These are phyloP conservation scores for Lipomyces lipofer DNA, from an alignment of 805 yeast species.

Conservation along the genomic window DNA sequence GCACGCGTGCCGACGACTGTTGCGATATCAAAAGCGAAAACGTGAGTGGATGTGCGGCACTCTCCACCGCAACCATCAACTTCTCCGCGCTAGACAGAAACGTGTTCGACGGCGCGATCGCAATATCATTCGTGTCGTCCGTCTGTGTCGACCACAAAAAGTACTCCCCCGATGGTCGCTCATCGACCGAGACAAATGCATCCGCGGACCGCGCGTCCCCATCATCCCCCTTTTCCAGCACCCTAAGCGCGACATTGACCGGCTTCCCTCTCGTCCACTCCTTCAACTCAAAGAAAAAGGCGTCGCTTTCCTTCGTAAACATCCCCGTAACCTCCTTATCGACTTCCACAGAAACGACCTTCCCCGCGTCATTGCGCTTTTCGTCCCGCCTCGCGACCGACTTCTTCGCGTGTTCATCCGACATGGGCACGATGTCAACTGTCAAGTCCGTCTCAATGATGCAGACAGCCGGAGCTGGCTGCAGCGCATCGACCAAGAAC, in stretches of 20 bases:
- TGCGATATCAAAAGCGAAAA: slow-evolving; percentile 16
- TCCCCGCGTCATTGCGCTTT: slow-evolving; percentile 9
- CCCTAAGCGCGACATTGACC: slow-evolving; percentile 20
- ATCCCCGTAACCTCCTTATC: slow-evolving; percentile 30
- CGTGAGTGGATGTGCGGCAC: slow-evolving; percentile 1
- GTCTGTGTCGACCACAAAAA: slow-evolving; percentile 35
- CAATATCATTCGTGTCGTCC: slow-evolving; percentile 7
- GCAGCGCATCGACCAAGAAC: slow-evolving; percentile 44
- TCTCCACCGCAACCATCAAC: slow-evolving; percentile 24
- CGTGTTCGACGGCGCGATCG: slow-evolving; percentile 16
- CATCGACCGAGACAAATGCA: slow-evolving; percentile 27
- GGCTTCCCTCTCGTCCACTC: slow-evolving; percentile 33
- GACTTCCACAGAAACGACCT: not conserved
- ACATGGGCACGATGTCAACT: slow-evolving; percentile 45
- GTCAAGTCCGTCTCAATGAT: slow-evolving; percentile 59
- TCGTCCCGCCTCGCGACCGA: slow-evolving; percentile 36
- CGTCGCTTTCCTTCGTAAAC: slow-evolving; percentile 6
- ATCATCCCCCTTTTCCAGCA: slow-evolving; percentile 13
- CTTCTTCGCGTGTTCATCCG: slow-evolving; percentile 47
- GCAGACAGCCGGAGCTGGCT: slow-evolving; percentile 47
- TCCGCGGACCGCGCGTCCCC: slow-evolving; percentile 22
- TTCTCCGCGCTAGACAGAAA: slow-evolving; percentile 7
- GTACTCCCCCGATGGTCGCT: slow-evolving; percentile 18
- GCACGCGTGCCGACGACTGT: not conserved
- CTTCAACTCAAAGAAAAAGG: slow-evolving; percentile 32